A percentile compares a stretch with the other conserved stretches of the same genome.
phyloP scores from a whole-genome alignment of 2,329 filamentous ascomycete genomes.

The Lasiodiplodia hormozganensis region DNA sequence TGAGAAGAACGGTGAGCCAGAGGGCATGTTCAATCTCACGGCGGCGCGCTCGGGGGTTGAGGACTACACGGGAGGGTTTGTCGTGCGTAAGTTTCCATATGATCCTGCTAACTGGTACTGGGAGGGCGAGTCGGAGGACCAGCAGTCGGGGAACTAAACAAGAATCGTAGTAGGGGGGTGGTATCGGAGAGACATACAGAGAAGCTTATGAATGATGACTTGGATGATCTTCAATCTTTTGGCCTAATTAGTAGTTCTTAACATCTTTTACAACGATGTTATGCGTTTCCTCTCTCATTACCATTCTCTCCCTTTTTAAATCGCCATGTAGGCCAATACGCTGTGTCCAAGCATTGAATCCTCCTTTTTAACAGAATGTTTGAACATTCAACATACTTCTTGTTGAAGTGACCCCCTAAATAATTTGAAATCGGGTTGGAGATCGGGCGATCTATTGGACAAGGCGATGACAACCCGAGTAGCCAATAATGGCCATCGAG shows the following conservation, averaged over 20 bases:
- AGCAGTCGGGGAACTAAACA: not conserved
- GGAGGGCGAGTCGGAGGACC: not conserved
- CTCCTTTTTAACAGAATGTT: not conserved
- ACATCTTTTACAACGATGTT: not conserved
- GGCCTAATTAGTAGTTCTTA: no score
- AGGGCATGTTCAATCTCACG: not conserved
- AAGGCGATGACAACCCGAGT: not conserved
- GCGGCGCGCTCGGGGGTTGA: not conserved
- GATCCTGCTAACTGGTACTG: conserved; percentile 12
- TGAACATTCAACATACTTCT: not conserved
- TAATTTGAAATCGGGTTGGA: not conserved
- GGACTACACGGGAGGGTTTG: conserved; percentile 37
- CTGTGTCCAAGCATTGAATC: no score
- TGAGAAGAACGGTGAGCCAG: not conserved
- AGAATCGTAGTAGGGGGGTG: not conserved
- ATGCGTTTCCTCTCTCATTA: not conserved
- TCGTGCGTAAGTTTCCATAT: conserved; percentile 45
- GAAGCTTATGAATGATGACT: not conserved
- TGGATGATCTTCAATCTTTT: not conserved
- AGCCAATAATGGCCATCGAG: not conserved
- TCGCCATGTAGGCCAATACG: not conserved
- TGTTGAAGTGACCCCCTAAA: not conserved
- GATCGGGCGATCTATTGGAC: not conserved
- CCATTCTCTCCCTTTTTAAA: not conserved
- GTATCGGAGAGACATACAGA: not conserved